Percentiles rank a stretch among this genome's conserved stretches.
Conservation (phyloP, 148 eudicot species). For the Amaranthus cruentus region DNA sequence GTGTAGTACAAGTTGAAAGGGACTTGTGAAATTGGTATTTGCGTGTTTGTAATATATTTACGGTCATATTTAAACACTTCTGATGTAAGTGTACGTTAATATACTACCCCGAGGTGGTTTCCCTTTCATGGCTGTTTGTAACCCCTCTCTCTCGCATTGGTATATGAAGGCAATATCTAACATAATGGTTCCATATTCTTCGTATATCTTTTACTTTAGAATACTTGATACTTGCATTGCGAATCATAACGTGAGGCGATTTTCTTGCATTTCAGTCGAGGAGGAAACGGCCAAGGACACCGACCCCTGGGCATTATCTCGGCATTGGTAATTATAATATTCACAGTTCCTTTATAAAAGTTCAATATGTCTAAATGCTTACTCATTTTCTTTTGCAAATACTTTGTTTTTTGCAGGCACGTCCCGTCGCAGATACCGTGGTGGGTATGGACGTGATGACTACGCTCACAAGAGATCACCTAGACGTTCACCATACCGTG, state of each 20-base stretch:
- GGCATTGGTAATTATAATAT: conserved; percentile 75
- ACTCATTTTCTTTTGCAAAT: neutral
- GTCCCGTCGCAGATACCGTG: conserved; percentile 57
- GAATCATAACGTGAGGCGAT: conserved; percentile 10
- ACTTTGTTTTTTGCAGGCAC: conserved; percentile 32
- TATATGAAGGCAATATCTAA: neutral
- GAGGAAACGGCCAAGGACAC: conserved; percentile 96
- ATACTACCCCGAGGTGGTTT: neutral
- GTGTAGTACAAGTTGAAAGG: too few species aligned
- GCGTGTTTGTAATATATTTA: too few species aligned
- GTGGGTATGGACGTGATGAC: conserved; percentile 73
- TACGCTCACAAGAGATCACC: conserved; percentile 82
- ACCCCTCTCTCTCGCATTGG: neutral
- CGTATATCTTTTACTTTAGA: neutral
- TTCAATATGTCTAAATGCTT: neutral
- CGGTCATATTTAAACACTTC: too few species aligned
- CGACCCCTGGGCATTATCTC: conserved; percentile 95
- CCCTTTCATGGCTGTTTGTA: neutral
- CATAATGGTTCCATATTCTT: neutral
- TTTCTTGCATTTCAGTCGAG: conserved; percentile 63
- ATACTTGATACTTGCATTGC: neutral
- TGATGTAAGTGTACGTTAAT: too few species aligned
- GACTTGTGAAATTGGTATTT: too few species aligned
- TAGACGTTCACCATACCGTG: conserved; percentile 77
- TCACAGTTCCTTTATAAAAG: neutral